Base-by-base conservation (phyloP, 768 basidiomycete species). In the Amyloporia xantha region DNA sequence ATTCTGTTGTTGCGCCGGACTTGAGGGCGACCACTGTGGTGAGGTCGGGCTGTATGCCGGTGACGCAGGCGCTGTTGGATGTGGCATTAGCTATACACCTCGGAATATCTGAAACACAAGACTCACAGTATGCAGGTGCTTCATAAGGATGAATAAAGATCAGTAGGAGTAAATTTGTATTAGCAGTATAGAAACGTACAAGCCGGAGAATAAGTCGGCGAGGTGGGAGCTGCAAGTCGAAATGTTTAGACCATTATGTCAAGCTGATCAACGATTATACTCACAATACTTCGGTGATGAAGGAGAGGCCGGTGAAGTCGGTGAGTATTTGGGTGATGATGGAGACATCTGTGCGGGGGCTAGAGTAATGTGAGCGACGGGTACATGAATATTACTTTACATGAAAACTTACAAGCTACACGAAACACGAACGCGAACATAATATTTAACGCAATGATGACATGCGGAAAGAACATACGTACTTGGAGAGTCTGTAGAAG, bases 271-370 rank as follows among this genome's bases (percentile, higher is more conserved):
- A 9, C 33, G 11, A 20, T 19, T 43, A 20, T 0, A 73, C 88
- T 55, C 68, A 91, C 90, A 91, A 65, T 91, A 91, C 77, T 86
- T 89, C 48, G 94, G 94, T 28, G 91, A 94, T 2, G 93, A 79
- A 0, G 93, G 93, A 2, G 90, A 92, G 6, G 84, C 80, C n/a
- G 94, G 94, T 3, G 91, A 94, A 0, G 94, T 91, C 2, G 94
- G 94, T 10, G 91, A 93, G 66, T 93, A 96, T 59, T 85, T 89
- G 5, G 92, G 92, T 25, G 91, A 93, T 3, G 92, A 82, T 0
- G 91, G 92, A 6, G 92, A 93, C 72, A 86, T 78, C 48, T 88
- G 84, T 20, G 81, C 77, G 27, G 89, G 87, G 4, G 88, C 86
- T 86, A 59, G 5, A 23, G 46, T 47, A 51, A 40, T 26, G 52